Base-by-base conservation (phyloP, 2,329 filamentous ascomycete genomes). In the Colletotrichum sp. region DNA sequence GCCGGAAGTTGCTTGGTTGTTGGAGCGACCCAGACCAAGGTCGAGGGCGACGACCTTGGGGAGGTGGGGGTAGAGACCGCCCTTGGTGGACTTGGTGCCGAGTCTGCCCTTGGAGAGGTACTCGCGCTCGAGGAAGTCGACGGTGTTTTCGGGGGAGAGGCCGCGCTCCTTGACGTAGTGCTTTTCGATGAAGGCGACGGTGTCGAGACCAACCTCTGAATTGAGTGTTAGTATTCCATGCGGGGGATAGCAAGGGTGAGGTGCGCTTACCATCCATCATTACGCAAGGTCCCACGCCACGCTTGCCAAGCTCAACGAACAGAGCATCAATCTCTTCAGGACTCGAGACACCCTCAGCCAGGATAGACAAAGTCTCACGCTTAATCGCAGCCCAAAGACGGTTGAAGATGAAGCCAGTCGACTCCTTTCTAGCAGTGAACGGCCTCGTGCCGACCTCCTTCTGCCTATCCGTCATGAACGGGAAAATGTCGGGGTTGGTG, bases 371-470 rank as follows among this genome's bases (percentile, higher is more conserved):
- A 1, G 82, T 80, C 77, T 92, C 90, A 3, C 90, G 84, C 80
- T 91, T 91, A 18, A 91, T 84, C 0, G 90, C 90, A 0, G 90
- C 90, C 89, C 90, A 92, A 0, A 91, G 80, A 0, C 90, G 86
- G 70, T 91, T 91, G 78, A 90, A 89, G 43, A 92, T 87, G 76
- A 91, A 88, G 0, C 90, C 87, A 0, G 88, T 90, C 0, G 88
- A 90, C 76, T 91, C 86, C 65, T 86, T 87, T 8, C 83, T 78
- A 1, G 88, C 88, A 6, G 82, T 77, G 26, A 85, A 84, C 0
- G 88, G 88, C 4, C 82, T 79, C 36, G 86, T 84, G 0, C 84
- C 88, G 4, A 82, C 84, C n/a, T 86, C 85, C 24, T 79, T 78
- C 5, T 84, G 84, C 43, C 83, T 81, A 18, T 86, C 81, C 4